Evolutionary conservation across 805 yeast genomes (phyloP), one percentile per base, ranked within the genome.

Genomic region (Henningerozyma blattae): DNA sequence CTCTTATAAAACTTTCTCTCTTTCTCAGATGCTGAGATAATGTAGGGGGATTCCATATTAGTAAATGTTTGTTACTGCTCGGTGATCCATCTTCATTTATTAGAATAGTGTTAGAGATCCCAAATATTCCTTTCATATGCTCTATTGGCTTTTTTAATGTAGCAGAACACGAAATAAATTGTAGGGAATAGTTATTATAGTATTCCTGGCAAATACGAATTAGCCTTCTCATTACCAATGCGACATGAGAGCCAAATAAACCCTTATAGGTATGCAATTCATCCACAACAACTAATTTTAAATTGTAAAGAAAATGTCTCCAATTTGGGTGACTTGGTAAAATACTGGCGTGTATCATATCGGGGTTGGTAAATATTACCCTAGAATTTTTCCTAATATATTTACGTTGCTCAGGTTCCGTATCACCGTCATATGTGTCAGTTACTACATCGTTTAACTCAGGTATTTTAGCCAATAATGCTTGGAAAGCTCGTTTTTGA

Each of bases 371-470:
- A 54, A 91, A 85, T 9, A 91, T 75, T 4, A 91, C 79, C 35
- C 79, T 75, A 0, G 94, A 85, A 31, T 64, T 62, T 17, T 66
- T 62, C 35, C 86, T 64, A 15, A 87, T 70, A 15, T 47, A 45
- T 0, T 55, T 54, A 19, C 96, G 64, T 15, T 62, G 61, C 3
- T 61, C 62, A 24, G 61, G 50, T 2, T 78, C 81, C 0, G 97
- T 89, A 54, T 91, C 99, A 8, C 98, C 99, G 58, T 91, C 99
- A 50, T 74, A 87, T 0, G 96, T 83, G 32, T 79, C 89, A 3
- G 77, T 81, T 1, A 68, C 54, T 1, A 77, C 59, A 14, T 62
- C 61, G 3, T 54, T 47, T 3, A 65, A 43, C 10, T 58, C 56
- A 0, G 75, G 72, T 32, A 82, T 66, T 25, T 58, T 58, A 5